Conservation (phyloP, 257 asterid species). For the Solanum chiquidenum region DNA sequence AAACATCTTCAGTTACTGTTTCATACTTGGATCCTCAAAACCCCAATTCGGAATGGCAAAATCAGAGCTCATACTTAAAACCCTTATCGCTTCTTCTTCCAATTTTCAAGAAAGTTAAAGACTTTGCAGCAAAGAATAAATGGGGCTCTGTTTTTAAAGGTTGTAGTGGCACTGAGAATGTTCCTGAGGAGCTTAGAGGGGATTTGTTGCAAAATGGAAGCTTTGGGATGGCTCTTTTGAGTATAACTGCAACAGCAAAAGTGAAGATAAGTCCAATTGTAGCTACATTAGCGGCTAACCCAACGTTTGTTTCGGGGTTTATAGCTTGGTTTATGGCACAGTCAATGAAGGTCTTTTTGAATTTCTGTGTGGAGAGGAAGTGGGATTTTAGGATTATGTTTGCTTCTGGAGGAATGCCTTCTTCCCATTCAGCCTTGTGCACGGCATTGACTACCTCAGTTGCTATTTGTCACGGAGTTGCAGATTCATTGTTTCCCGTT, state of each 20-base stretch:
- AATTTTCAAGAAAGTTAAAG: constrained; percentile 27
- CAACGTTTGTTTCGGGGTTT: constrained; percentile 67
- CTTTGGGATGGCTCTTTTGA: constrained; percentile 57
- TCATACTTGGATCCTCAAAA: constrained; percentile 16
- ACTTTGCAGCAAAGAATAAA: constrained; percentile 17
- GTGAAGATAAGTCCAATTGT: constrained; percentile 76
- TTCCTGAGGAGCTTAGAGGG: constrained; percentile 3
- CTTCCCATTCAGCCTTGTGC: constrained; percentile 88
- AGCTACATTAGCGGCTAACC: constrained; percentile 69
- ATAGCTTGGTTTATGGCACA: constrained; percentile 71
- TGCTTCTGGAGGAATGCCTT: constrained; percentile 88
- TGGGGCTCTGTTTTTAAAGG: constrained; percentile 19
- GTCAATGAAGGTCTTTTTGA: constrained; percentile 63
- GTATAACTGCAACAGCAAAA: constrained; percentile 69
- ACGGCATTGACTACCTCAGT: constrained; percentile 84
- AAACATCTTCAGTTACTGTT: constrained; percentile 9
- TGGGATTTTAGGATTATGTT: constrained; percentile 75
- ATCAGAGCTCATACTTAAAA: constrained; percentile 15
- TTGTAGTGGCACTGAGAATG: constrained; percentile 6
- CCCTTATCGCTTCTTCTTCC: constrained; percentile 48
- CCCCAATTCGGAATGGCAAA: constrained; percentile 29
- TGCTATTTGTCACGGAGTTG: constrained; percentile 79
- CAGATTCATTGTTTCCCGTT: constrained; percentile 82
- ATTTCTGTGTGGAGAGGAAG: constrained; percentile 66
- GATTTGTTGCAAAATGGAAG: constrained; percentile 42